Conservation (phyloP, 805 yeast genomes). For the Candida ascalaphidarum region DNA sequence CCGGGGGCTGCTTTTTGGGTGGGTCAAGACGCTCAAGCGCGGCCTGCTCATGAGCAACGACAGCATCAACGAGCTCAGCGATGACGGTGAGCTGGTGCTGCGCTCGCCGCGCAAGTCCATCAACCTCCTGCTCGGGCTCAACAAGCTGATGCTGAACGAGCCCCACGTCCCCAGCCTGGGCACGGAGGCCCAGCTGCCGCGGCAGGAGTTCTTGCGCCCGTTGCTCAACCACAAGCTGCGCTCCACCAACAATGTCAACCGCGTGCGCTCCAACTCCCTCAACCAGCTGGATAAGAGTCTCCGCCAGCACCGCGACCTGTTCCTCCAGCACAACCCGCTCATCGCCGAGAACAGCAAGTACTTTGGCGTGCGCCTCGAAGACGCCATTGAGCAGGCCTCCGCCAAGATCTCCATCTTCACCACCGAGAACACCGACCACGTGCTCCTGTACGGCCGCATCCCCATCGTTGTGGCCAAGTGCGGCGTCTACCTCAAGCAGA, state of each 20-base stretch:
- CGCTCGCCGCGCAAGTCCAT: slow-evolving; percentile 8
- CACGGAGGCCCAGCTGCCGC: slow-evolving; percentile 4
- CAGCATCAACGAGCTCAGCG: slow-evolving; percentile 25
- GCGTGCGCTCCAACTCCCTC: slow-evolving; percentile 30
- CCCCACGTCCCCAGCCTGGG: slow-evolving; percentile 4
- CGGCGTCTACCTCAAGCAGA: slow-evolving; percentile 74
- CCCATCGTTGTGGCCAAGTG: slow-evolving; percentile 96
- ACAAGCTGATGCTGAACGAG: slow-evolving; percentile 1
- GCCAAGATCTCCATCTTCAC: slow-evolving; percentile 64
- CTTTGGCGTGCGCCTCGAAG: slow-evolving; percentile 73
- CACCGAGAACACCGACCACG: slow-evolving; percentile 41
- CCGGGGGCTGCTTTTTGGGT: slow-evolving; percentile 31
- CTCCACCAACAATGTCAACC: slow-evolving; percentile 37
- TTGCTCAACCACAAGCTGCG: slow-evolving; percentile 42
- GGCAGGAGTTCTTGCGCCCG: slow-evolving; percentile 32
- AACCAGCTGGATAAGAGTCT: slow-evolving; percentile 21
- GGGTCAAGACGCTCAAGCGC: slow-evolving; percentile 37
- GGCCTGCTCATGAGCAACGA: slow-evolving; percentile 28
- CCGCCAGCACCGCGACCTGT: slow-evolving; percentile 43
- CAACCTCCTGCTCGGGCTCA: slow-evolving; percentile 5
- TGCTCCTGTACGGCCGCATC: slow-evolving; percentile 75
- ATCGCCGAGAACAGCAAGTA: slow-evolving; percentile 44
- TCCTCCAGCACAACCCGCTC: slow-evolving; percentile 34
- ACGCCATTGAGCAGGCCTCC: slow-evolving; percentile 66
- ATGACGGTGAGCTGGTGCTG: slow-evolving; percentile 9